Conservation (phyloP, 2,329 filamentous ascomycete species). For the Phaeosphaeria sp. region DNA sequence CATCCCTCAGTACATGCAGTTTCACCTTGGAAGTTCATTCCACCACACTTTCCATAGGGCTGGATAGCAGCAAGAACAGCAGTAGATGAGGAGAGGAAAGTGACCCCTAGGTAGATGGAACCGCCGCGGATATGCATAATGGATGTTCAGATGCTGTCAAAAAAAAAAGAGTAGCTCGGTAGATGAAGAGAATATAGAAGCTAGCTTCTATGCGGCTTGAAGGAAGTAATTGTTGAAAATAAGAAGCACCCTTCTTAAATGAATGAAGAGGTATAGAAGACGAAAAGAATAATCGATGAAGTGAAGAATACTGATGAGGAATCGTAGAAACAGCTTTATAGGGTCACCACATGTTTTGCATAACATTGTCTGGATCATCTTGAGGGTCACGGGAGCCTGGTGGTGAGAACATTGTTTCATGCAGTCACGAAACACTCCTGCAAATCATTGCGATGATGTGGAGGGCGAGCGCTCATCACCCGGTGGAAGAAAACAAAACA, state of each 20-base stretch:
- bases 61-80: slow-evolving; percentile 36
- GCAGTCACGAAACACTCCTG: slow-evolving; percentile 15
- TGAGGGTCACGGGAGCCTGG: neutral
- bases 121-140: slow-evolving; percentile 31
- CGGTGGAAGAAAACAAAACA: neutral
- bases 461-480: neutral
- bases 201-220: slow-evolving; percentile 26
- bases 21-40: slow-evolving; percentile 48
- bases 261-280: slow-evolving; percentile 5
- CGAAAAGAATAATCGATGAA: slow-evolving; percentile 3
- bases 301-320: neutral
- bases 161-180: neutral
- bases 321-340: neutral
- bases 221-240: slow-evolving; percentile 18
- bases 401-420: slow-evolving; percentile 19
- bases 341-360: neutral
- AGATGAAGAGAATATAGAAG: slow-evolving; percentile 6
- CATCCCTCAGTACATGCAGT: slow-evolving; percentile 49
- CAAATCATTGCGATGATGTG: slow-evolving; percentile 23
- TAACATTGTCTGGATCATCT: neutral
- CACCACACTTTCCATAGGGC: slow-evolving; percentile 55
- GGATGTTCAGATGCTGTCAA: neutral
- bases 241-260: slow-evolving; percentile 29
- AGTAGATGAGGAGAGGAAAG: slow-evolving; percentile 34
- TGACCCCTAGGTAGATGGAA: slow-evolving; percentile 34